Evolutionary conservation across 495 filamentous ascomycete species (phyloP).

Genomic region (Trichoderma gamsii): DNA sequence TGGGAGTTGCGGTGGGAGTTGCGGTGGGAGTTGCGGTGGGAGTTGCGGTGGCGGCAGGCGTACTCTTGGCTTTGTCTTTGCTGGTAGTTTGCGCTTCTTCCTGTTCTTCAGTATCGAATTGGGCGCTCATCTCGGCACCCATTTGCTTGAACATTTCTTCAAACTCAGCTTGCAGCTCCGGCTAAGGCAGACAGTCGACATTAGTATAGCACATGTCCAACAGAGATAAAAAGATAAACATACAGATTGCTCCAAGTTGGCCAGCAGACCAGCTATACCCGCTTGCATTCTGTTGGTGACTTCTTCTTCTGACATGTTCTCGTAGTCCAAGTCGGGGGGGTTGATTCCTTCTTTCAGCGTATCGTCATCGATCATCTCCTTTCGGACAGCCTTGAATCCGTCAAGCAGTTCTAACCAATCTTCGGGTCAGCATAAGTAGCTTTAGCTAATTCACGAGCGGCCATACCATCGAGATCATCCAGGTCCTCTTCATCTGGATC

Average conservation of each 20-base stretch:
- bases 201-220: conserved; percentile 15
- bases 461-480: conserved; percentile 81
- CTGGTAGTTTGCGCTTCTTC: conserved; percentile 6
- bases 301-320: conserved; percentile 54
- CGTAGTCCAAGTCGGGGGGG: conserved; percentile 35
- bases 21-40: neutral
- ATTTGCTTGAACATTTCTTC: conserved; percentile 79
- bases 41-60: neutral
- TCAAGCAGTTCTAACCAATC: conserved; percentile 71
- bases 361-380: conserved; percentile 42
- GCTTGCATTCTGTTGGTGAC: conserved; percentile 79
- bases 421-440: conserved; percentile 9
- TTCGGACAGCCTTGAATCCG: conserved; percentile 62
- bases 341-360: conserved; percentile 24
- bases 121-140: conserved; percentile 43
- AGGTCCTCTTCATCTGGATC: conserved; percentile 83
- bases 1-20: neutral
- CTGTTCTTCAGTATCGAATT: conserved; percentile 24
- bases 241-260: conserved; percentile 58
- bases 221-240: conserved; percentile 16
- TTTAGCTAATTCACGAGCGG: neutral
- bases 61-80: neutral
- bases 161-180: conserved; percentile 80
- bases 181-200: conserved; percentile 42
- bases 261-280: conserved; percentile 79